Conservation (phyloP, 148 eudicot species). For the Rhododendron mucronatum region DNA sequence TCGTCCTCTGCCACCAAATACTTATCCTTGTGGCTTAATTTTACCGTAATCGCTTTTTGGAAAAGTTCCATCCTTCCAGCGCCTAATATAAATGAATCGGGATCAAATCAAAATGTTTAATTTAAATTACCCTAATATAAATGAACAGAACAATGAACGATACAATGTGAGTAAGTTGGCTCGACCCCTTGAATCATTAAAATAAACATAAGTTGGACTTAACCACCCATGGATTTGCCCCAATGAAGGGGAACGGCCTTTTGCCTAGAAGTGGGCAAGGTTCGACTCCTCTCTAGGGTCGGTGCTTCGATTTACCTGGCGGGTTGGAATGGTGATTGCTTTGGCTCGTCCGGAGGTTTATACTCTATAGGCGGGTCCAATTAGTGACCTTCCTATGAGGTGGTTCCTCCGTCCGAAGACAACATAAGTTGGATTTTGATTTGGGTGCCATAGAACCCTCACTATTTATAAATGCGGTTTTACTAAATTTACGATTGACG, state of each 20-base stretch:
- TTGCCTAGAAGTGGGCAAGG: too few relatives aligned
- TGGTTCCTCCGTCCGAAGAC: too few relatives aligned
- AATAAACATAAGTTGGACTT: too few relatives aligned
- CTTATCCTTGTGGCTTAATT: conserved; percentile 33
- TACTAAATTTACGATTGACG: background rate
- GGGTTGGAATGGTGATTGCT: too few relatives aligned
- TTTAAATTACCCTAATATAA: background rate
- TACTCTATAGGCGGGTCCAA: too few relatives aligned
- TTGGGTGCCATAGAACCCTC: background rate
- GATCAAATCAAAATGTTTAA: background rate
- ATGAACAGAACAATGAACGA: background rate
- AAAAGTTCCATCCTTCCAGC: conserved; percentile 7
- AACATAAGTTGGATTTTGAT: background rate
- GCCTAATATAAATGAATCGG: background rate
- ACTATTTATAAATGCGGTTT: background rate
- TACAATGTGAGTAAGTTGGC: background rate
- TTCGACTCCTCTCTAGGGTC: too few relatives aligned
- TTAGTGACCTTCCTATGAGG: too few relatives aligned
- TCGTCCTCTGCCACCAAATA: conserved; percentile 33
- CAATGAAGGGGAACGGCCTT: too few relatives aligned
- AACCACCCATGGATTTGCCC: too few relatives aligned
- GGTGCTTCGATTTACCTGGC: too few relatives aligned
- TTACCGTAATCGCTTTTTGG: conserved; percentile 24
- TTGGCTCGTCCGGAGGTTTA: too few relatives aligned
- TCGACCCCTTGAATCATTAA: background rate